These are phyloP conservation scores for Dendrobium officinale DNA, from an alignment of 106 monocot genomes.

Conservation along the genomic window DNA sequence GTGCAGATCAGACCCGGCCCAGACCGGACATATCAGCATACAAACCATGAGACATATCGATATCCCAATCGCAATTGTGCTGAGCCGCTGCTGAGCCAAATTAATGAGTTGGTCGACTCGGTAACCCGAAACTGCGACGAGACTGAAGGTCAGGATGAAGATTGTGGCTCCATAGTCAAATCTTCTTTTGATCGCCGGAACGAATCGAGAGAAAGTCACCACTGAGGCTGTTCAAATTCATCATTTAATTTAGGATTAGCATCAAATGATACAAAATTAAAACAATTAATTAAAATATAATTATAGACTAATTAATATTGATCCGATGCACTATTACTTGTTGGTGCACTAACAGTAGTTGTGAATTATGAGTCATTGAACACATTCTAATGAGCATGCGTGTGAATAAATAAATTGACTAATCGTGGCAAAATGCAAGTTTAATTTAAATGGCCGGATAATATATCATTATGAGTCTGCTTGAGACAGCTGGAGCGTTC, in stretches of 20 bases:
- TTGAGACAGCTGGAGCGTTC: too few relatives aligned
- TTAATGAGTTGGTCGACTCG: slow-evolving; percentile 34
- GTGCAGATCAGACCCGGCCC: slow-evolving; percentile 58
- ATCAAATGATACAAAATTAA: too few relatives aligned
- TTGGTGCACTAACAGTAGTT: too few relatives aligned
- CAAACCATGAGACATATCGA: slow-evolving; percentile 28
- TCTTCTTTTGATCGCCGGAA: slow-evolving; percentile 35
- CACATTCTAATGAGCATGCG: too few relatives aligned
- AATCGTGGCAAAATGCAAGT: too few relatives aligned
- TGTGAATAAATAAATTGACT: too few relatives aligned
- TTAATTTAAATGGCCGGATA: too few relatives aligned
- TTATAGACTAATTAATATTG: too few relatives aligned
- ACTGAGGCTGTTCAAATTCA: slow-evolving; percentile 25
- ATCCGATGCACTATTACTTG: too few relatives aligned
- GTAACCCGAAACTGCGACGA: slow-evolving; percentile 41
- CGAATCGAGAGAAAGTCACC: slow-evolving; percentile 46
- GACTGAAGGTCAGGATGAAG: slow-evolving; percentile 51
- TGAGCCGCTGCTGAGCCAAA: slow-evolving; percentile 29
- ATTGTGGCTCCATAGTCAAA: slow-evolving; percentile 57
- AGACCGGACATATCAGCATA: slow-evolving; percentile 41
- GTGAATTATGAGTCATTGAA: too few relatives aligned
- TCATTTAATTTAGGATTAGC: neutral
- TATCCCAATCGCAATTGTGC: slow-evolving; percentile 42
- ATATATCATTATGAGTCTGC: too few relatives aligned
- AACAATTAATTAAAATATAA: too few relatives aligned